Evolutionary conservation across 495 filamentous ascomycete genomes (phyloP).

Genomic region (Hypoxylon intermedium): DNA sequence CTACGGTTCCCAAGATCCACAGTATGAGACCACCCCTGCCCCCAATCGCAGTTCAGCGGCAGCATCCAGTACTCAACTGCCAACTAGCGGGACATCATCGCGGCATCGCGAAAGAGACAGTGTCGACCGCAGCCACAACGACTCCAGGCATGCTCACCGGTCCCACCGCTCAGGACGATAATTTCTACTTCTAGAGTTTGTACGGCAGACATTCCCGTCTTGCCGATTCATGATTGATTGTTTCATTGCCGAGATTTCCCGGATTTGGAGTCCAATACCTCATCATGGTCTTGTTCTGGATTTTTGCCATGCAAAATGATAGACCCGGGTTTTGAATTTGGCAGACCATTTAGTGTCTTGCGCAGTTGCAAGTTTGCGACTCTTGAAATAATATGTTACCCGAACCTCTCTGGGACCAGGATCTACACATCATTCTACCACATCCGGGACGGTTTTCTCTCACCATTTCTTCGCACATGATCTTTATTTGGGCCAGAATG

Average conservation of each 20-base stretch:
- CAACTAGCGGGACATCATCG: constrained; percentile 40
- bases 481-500: constrained; percentile 38
- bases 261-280: constrained; percentile 44
- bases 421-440: constrained; percentile 14
- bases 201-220: constrained; percentile 36
- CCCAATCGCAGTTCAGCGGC: constrained; percentile 38
- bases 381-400: constrained; percentile 44
- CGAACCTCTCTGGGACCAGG: constrained; percentile 34
- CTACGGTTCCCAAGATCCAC: constrained; percentile 47
- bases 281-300: constrained; percentile 37
- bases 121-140: constrained; percentile 46
- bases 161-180: constrained; percentile 42
- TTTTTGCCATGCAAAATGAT: constrained; percentile 48
- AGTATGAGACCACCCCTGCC: constrained; percentile 46
- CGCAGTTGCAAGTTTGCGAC: constrained; percentile 57
- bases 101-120: constrained; percentile 50
- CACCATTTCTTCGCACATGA: constrained; percentile 39
- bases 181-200: constrained; percentile 34
- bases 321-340: constrained; percentile 50
- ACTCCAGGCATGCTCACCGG: constrained; percentile 45
- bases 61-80: constrained; percentile 43
- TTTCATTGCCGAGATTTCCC: constrained; percentile 43
- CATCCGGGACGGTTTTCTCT: constrained; percentile 29
- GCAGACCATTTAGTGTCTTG: constrained; percentile 40
- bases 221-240: constrained; percentile 42